Conservation (phyloP, 2,329 filamentous ascomycete species). For the Aspergillus sp. region DNA sequence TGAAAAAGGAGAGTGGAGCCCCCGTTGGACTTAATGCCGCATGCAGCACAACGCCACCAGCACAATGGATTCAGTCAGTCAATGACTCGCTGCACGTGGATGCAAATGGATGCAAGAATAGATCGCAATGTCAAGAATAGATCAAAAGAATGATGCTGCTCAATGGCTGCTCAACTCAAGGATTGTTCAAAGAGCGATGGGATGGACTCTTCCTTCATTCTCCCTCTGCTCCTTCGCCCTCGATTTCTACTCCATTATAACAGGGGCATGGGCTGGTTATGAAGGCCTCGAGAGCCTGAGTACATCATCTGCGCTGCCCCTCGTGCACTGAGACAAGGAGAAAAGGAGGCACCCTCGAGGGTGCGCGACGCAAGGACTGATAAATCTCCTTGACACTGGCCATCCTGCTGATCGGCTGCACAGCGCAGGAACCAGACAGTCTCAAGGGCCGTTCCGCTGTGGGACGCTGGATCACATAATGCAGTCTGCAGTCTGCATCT, state of each 20-base stretch:
- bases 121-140: not conserved
- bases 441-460: slow-evolving; percentile 9
- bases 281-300: slow-evolving; percentile 7
- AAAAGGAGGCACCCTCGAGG: slow-evolving; percentile 12
- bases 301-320: not conserved
- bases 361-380: slow-evolving; percentile 13
- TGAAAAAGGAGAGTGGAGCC: slow-evolving; percentile 16
- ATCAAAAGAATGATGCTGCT: not conserved
- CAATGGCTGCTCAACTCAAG: not conserved
- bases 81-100: not conserved
- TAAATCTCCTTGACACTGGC: slow-evolving; percentile 8
- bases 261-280: slow-evolving; percentile 14
- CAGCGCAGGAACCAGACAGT: not conserved
- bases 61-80: not conserved
- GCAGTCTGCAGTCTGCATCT: not conserved
- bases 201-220: slow-evolving; percentile 11
- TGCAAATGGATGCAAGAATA: not conserved
- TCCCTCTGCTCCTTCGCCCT: slow-evolving; percentile 8
- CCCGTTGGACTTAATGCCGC: not conserved
- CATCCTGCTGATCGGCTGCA: not conserved
- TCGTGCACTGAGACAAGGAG: slow-evolving; percentile 10
- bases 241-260: slow-evolving; percentile 4
- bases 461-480: slow-evolving; percentile 3
- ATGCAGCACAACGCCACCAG: not conserved
- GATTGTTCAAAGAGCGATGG: too few relatives aligned